phyloP scores from a whole-genome alignment of 2,329 filamentous ascomycete genomes.

The Penicillium glabrum region DNA sequence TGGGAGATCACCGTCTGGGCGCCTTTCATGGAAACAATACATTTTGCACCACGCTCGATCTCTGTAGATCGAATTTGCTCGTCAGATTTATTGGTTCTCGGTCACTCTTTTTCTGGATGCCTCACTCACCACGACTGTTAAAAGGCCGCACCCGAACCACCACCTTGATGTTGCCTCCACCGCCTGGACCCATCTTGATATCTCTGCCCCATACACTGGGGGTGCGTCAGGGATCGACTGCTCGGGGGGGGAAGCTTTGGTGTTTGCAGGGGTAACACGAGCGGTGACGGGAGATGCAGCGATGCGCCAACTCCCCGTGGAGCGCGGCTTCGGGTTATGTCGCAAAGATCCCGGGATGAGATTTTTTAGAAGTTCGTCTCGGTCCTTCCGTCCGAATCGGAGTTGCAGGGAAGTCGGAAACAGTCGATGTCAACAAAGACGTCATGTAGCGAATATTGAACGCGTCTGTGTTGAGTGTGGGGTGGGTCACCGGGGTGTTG shows the following conservation, averaged over 20 bases:
- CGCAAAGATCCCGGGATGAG: conserved; percentile 6
- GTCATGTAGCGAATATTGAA: conserved; percentile 33
- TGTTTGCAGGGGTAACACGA: conserved; percentile 14
- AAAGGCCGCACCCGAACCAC: conserved; percentile 96
- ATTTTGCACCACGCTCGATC: conserved; percentile 87
- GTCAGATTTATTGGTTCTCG: conserved; percentile 5
- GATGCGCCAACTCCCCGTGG: conserved; percentile 34
- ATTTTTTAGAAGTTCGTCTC: neutral
- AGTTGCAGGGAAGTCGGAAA: conserved; percentile 16
- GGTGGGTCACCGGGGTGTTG: conserved; percentile 9
- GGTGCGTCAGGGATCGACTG: conserved; percentile 13
- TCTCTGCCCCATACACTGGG: conserved; percentile 38
- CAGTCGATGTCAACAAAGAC: conserved; percentile 36
- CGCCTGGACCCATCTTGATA: conserved; percentile 63
- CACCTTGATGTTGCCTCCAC: conserved; percentile 98
- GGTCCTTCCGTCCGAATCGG: conserved; percentile 5
- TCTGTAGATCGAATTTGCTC: conserved; percentile 53
- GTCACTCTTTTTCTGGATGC: neutral
- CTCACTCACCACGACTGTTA: conserved; percentile 77
- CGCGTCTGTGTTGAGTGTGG: conserved; percentile 14
- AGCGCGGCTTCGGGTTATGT: conserved; percentile 27
- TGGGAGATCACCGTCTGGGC: conserved; percentile 83
- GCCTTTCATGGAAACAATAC: conserved; percentile 95
- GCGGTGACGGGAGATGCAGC: conserved; percentile 23
- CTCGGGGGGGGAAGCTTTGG: neutral